These are phyloP conservation scores for Rugiboletus extremiorientalis DNA, from an alignment of 1,284 basidiomycete genomes.

Conservation along the genomic window DNA sequence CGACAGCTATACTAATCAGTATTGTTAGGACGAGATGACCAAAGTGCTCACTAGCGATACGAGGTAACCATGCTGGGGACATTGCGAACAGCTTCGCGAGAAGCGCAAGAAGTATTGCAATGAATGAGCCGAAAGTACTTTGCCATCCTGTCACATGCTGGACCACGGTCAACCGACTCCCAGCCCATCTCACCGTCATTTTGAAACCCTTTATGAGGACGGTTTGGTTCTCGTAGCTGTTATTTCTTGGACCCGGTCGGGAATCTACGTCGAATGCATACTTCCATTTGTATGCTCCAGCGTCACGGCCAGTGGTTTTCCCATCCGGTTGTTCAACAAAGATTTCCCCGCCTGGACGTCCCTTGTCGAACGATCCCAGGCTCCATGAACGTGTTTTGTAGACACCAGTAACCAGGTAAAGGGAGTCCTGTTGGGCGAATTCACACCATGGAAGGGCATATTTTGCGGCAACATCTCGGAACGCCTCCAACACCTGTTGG, in stretches of 20 bases:
- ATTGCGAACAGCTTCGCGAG: not conserved
- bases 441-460: slow-evolving; percentile 5
- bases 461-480: not conserved
- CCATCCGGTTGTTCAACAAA: not conserved
- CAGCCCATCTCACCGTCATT: not conserved
- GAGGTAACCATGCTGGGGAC: not conserved
- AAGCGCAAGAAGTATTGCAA: not conserved
- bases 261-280: not conserved
- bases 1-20: not conserved
- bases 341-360: not conserved
- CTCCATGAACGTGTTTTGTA: slow-evolving; percentile 3
- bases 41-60: not conserved
- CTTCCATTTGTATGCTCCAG: not conserved
- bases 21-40: not conserved
- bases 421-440: not conserved
- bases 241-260: not conserved
- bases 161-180: not conserved
- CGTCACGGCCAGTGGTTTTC: not conserved
- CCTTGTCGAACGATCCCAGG: slow-evolving; percentile 3
- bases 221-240: not conserved
- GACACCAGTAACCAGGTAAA: slow-evolving; percentile 8
- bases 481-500: not conserved
- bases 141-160: not conserved
- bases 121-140: not conserved
- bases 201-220: slow-evolving; percentile 1